These are phyloP conservation scores for Dioscorea alata DNA, from an alignment of 106 monocot genomes.

Conservation along the genomic window DNA sequence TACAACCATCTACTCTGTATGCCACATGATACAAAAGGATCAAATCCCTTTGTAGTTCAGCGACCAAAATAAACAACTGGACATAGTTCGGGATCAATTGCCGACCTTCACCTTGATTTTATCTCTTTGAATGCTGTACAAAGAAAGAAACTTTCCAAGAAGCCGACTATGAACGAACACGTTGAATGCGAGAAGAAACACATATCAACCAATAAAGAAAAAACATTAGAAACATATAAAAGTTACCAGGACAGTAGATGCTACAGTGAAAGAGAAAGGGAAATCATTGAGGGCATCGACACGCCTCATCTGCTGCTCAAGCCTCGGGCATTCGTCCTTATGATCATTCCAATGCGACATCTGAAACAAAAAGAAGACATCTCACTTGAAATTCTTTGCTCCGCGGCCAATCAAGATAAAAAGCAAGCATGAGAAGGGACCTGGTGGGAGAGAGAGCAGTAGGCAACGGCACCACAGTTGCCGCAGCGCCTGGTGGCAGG, in stretches of 20 bases:
- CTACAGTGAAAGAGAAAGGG: conserved; percentile 57
- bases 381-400: neutral
- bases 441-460: conserved; percentile 85
- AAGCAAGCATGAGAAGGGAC: conserved; percentile 9
- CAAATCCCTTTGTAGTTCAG: too few species aligned
- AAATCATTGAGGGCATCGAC: conserved; percentile 50
- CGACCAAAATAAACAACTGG: too few species aligned
- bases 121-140: too few species aligned
- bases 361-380: conserved; percentile 17
- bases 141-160: too few species aligned
- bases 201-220: neutral
- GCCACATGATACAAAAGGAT: too few species aligned
- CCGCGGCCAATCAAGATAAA: neutral
- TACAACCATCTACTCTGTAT: too few species aligned
- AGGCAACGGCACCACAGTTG: conserved; percentile 69
- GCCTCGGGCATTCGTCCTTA: conserved; percentile 79
- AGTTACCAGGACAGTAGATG: conserved; percentile 20
- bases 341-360: conserved; percentile 70
- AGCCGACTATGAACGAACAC: too few species aligned
- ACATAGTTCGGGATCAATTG: too few species aligned
- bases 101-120: too few species aligned
- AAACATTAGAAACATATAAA: neutral
- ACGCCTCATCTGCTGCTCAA: conserved; percentile 61
- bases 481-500: conserved; percentile 58
- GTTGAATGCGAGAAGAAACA: neutral